Evolutionary conservation across 306 rosid genomes (phyloP).

Genomic region (Trifolium repens): DNA sequence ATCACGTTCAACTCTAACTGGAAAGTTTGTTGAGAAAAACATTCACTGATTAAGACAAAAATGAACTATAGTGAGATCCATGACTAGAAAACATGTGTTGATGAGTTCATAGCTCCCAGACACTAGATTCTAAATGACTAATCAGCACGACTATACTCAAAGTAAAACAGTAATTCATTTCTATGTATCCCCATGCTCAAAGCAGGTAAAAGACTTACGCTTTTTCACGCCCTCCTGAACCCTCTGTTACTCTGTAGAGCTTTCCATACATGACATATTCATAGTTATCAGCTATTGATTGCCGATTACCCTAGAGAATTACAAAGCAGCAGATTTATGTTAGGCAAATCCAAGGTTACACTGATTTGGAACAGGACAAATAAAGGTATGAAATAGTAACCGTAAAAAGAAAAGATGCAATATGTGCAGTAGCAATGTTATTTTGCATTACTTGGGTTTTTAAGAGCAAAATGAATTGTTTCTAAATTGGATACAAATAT

Average conservation of each 20-base stretch:
- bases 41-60: background rate
- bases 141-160: slow-evolving; percentile 13
- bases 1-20: slow-evolving; percentile 26
- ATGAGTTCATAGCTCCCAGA: background rate
- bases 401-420: slow-evolving; percentile 3
- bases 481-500: background rate
- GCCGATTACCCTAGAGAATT: slow-evolving; percentile 58
- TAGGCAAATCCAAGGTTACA: slow-evolving; percentile 12
- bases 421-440: slow-evolving; percentile 4
- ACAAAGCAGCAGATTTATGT: slow-evolving; percentile 17
- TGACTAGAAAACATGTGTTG: background rate
- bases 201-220: slow-evolving; percentile 61
- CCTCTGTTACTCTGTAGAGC: slow-evolving; percentile 78
- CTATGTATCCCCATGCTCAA: slow-evolving; percentile 2
- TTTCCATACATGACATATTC: slow-evolving; percentile 96
- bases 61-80: slow-evolving; percentile 6
- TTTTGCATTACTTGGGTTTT: background rate
- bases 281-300: slow-evolving; percentile 81
- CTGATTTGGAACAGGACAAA: slow-evolving; percentile 26
- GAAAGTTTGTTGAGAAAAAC: slow-evolving; percentile 22
- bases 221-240: slow-evolving; percentile 72
- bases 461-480: background rate
- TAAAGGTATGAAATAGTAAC: background rate
- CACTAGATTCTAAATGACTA: slow-evolving; percentile 25
- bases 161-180: slow-evolving; percentile 3